Percentiles rank a stretch among this genome's conserved stretches.
Evolutionary conservation across 2,329 filamentous ascomycete species (phyloP).

Genomic region (Pseudogymnoascus sp.): DNA sequence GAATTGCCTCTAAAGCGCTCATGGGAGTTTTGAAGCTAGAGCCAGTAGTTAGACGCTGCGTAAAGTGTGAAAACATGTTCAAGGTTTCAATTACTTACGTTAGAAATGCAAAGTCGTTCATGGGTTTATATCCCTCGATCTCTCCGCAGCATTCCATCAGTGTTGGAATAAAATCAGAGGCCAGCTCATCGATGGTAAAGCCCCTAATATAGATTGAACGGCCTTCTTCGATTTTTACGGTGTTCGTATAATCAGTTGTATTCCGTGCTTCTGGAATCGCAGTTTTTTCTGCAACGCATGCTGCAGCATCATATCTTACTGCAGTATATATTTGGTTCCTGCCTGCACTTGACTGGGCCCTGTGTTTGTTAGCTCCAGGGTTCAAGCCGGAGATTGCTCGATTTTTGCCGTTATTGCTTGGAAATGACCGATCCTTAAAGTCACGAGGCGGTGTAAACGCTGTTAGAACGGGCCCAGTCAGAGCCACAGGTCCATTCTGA

Average conservation of each 20-base stretch:
- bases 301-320: not conserved
- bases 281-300: not conserved
- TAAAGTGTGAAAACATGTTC: not conserved
- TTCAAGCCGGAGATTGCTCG: not conserved
- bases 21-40: not conserved
- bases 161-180: not conserved
- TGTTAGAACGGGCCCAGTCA: not conserved
- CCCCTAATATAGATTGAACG: not conserved
- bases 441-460: not conserved
- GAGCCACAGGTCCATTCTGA: not conserved
- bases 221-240: not conserved
- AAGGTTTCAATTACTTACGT: not conserved
- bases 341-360: not conserved
- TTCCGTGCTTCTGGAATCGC: not conserved
- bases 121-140: not conserved
- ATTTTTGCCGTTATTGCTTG: not conserved
- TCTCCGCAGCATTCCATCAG: not conserved
- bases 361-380: not conserved
- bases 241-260: not conserved
- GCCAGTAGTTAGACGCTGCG: not conserved
- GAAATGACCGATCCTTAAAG: not conserved
- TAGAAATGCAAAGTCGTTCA: not conserved
- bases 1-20: not conserved
- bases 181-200: not conserved
- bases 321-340: not conserved